Evolutionary conservation across 1,284 basidiomycete genomes (phyloP).

Genomic region (Pseudozyma thailandica): DNA sequence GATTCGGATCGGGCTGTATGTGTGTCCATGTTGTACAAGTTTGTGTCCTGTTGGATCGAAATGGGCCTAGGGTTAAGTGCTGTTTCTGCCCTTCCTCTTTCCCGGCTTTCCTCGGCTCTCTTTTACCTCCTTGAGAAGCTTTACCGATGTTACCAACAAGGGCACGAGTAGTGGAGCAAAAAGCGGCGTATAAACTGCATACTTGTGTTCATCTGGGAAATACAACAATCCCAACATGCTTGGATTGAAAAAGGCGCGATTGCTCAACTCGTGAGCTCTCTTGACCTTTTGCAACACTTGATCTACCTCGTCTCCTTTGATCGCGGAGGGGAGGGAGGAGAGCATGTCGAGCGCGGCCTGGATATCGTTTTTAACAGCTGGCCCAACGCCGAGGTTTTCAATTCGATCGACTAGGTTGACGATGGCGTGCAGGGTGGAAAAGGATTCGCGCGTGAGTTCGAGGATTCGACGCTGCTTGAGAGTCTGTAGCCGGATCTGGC

Average conservation of each 20-base stretch:
- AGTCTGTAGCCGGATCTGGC: constrained; percentile 13
- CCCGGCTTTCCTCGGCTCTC: not conserved
- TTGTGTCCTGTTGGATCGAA: no score
- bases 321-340: constrained; percentile 53
- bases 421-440: constrained; percentile 56
- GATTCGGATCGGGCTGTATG: no score
- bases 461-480: constrained; percentile 48
- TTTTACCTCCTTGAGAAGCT: constrained; percentile 19
- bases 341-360: constrained; percentile 20
- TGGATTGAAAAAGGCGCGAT: constrained; percentile 94
- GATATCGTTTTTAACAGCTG: constrained; percentile 46
- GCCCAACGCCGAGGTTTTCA: constrained; percentile 58
- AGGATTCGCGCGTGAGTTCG: constrained; percentile 42
- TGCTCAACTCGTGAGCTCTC: constrained; percentile 78
- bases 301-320: constrained; percentile 50
- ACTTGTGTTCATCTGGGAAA: constrained; percentile 74
- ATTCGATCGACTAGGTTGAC: constrained; percentile 57
- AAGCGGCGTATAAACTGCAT: constrained; percentile 67
- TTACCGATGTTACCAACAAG: constrained; percentile 77
- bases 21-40: no score
- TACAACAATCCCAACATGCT: constrained; percentile 94
- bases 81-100: constrained; percentile 1
- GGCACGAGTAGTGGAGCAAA: constrained; percentile 75
- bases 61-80: no score
- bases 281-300: constrained; percentile 74